Base-by-base conservation (phyloP, 73 alveolate genomes). In the Chromera velia region DNA sequence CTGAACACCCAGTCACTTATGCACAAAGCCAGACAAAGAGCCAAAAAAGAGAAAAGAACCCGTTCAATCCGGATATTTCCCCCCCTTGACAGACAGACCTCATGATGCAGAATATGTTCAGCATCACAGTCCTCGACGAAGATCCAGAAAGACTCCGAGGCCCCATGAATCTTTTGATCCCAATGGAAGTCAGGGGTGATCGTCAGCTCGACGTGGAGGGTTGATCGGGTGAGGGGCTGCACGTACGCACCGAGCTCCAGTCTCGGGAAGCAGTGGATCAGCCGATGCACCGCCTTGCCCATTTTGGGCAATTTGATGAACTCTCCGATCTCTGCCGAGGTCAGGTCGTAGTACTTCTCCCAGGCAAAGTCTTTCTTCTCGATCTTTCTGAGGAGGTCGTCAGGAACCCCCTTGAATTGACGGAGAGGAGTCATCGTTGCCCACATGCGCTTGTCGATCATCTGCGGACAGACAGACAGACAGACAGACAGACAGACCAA, bases 401-500 rank as follows among this genome's bases (percentile, higher is more conserved):
- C 97, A 0, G 94, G 95, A 30, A 91, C 82, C 17, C 68, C 93
- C 81, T 94, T 92, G 88, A 95, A 97, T 86, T 97, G 96, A 70
- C 99, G 91, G 84, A 97, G 83, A 22, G 99, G 99, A 13, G 99
- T 93, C 99, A 95, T 96, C n/a, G 96, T 88, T 73, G 94, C 91
- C 99, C 99, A 97, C 96, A 95, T 92, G 81, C 98, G 83, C 87
- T 93, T 96, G 84, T 94, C 98, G 32, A 96, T 94, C 98, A 95
- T 96, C 89, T n/a, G n/a, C n/a, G n/a, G n/a, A n/a, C n/a, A n/a
- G 96, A 96, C 81, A n/a, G n/a, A n/a, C n/a, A n/a, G n/a, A n/a
- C n/a, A n/a, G n/a, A n/a, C n/a, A n/a, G n/a, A n/a, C 31, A 65
- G 67, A 65, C n/a, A n/a, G n/a, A n/a, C n/a, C n/a, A n/a, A n/a